Conservation (phyloP, 192 early-diverging fungal species). For the Kappamyces sp. region DNA sequence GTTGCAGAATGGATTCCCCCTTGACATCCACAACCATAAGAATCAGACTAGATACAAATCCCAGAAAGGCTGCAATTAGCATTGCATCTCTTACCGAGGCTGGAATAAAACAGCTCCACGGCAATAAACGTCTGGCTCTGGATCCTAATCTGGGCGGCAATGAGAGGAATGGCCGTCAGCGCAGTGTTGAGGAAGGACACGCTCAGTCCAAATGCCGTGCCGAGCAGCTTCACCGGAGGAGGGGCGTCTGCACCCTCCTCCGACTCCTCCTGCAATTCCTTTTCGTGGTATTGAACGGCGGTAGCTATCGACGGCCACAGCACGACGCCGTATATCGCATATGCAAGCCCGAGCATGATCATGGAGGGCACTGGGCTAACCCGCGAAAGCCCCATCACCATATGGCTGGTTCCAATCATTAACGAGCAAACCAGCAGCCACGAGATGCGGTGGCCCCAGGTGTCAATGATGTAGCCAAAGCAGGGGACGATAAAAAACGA, state of each 20-base stretch:
- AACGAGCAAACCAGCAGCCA: conserved; percentile 49
- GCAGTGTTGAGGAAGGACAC: conserved; percentile 42
- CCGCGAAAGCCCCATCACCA: conserved; percentile 45
- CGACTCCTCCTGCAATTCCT: conserved; percentile 11
- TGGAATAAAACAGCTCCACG: conserved; percentile 37
- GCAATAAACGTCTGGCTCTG: conserved; percentile 28
- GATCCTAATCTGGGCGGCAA: conserved; percentile 42
- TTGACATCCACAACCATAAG: too few relatives aligned
- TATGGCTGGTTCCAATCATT: conserved; percentile 48
- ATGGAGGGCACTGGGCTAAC: conserved; percentile 48
- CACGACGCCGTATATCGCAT: conserved; percentile 57
- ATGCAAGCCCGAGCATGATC: conserved; percentile 50
- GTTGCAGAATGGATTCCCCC: too few relatives aligned
- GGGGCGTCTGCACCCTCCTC: conserved; percentile 11
- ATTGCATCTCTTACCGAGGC: too few relatives aligned
- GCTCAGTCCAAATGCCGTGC: conserved; percentile 45
- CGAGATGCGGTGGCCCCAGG: conserved; percentile 44
- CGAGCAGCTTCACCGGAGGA: conserved; percentile 30
- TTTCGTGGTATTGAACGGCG: conserved; percentile 47
- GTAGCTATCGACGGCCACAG: conserved; percentile 59
- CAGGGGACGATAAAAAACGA: conserved; percentile 55
- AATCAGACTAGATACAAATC: not conserved
- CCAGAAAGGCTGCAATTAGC: too few relatives aligned
- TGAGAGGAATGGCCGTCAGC: conserved; percentile 42
- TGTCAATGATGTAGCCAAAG: conserved; percentile 53